phyloP scores from a whole-genome alignment of 768 basidiomycete species.

The Phylloporus scabripes region DNA sequence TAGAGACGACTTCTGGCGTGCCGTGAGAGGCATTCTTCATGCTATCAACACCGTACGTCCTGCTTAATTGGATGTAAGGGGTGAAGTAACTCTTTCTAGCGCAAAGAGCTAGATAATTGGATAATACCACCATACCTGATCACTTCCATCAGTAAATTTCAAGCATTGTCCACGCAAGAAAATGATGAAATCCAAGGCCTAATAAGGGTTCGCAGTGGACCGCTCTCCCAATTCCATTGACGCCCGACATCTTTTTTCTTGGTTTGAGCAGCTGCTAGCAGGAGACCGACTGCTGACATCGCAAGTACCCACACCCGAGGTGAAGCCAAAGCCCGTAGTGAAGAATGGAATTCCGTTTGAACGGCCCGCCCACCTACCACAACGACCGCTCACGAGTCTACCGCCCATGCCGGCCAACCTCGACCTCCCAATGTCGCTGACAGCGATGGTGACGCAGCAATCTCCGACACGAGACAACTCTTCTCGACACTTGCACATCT shows the following conservation, averaged over 20 bases:
- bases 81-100: slow-evolving; percentile 34
- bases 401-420: slow-evolving; percentile 13
- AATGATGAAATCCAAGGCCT: slow-evolving; percentile 36
- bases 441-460: slow-evolving; percentile 6
- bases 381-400: slow-evolving; percentile 11
- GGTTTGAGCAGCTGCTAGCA: slow-evolving; percentile 42
- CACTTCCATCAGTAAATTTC: slow-evolving; percentile 31
- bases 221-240: slow-evolving; percentile 33
- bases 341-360: slow-evolving; percentile 14
- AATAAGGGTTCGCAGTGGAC: slow-evolving; percentile 55
- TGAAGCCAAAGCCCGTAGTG: slow-evolving; percentile 4
- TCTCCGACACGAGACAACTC: slow-evolving; percentile 11
- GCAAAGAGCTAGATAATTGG: slow-evolving; percentile 40
- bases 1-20: slow-evolving; percentile 19
- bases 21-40: slow-evolving; percentile 19
- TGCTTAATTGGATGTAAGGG: slow-evolving; percentile 3
- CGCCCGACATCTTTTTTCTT: slow-evolving; percentile 36
- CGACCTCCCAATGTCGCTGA: slow-evolving; percentile 12
- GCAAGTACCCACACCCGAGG: slow-evolving; percentile 13
- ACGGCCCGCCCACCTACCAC: slow-evolving; percentile 28
- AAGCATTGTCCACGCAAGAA: slow-evolving; percentile 24
- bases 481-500: slow-evolving; percentile 2
- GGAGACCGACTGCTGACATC: slow-evolving; percentile 16
- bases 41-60: slow-evolving; percentile 25
- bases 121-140: slow-evolving; percentile 37